Percentiles rank a stretch among this genome's conserved stretches.
Evolutionary conservation across 2,329 filamentous ascomycete genomes (phyloP).

Genomic region (Colletotrichum scovillei): DNA sequence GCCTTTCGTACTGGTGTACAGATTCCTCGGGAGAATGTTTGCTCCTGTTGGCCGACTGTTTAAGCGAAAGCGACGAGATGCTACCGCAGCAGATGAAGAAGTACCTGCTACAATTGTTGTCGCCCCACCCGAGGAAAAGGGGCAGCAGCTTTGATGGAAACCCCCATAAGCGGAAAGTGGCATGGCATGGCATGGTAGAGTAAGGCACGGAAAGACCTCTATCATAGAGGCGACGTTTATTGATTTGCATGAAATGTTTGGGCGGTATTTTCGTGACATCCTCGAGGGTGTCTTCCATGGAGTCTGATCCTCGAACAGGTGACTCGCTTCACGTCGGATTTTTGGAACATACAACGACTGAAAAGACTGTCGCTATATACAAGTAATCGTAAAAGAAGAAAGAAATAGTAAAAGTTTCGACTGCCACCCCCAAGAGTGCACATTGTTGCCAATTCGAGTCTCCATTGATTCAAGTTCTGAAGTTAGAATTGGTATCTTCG

Average conservation of each 20-base stretch:
- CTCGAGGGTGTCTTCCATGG: background rate
- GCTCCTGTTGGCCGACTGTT: conserved; percentile 14
- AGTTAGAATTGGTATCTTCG: too few species aligned
- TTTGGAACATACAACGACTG: background rate
- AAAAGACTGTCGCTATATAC: background rate
- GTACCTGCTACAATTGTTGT: conserved; percentile 10
- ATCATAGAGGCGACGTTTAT: too few species aligned
- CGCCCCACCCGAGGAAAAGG: conserved; percentile 14
- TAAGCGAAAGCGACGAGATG: conserved; percentile 8
- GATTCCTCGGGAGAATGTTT: conserved; percentile 1
- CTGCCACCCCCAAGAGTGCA: too few species aligned
- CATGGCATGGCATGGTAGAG: too few species aligned
- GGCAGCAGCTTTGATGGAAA: background rate
- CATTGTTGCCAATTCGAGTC: too few species aligned
- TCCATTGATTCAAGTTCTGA: too few species aligned
- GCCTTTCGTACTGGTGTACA: conserved; percentile 12
- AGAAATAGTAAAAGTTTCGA: background rate
- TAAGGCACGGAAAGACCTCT: too few species aligned
- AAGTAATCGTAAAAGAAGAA: background rate
- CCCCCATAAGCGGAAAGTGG: background rate
- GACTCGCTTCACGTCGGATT: background rate
- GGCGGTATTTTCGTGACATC: background rate
- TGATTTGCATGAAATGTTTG: too few species aligned
- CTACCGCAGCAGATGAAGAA: background rate
- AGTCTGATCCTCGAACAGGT: background rate